Evolutionary conservation across 2,329 filamentous ascomycete species (phyloP).

Genomic region (Colletotrichum tamarilloi): DNA sequence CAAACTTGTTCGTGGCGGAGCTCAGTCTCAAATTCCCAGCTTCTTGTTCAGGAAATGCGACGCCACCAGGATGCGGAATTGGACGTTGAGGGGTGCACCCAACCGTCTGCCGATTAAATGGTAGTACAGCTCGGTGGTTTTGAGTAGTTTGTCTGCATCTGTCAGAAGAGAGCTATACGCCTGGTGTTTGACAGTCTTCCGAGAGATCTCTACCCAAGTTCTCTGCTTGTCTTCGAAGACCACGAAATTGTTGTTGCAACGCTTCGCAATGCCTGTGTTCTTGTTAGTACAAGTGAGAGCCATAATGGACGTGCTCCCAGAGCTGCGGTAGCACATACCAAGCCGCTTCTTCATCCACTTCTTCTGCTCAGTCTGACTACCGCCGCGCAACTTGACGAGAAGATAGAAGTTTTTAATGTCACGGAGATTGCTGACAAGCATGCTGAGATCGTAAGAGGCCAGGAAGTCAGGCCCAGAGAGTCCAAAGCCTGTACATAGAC

Average conservation of each 20-base stretch:
- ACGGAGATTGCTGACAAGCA: background rate
- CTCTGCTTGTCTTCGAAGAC: background rate
- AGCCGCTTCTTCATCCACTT: background rate
- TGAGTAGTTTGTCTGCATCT: background rate
- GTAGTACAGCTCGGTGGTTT: fast-evolving
- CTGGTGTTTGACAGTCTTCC: background rate
- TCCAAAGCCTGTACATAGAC: too few relatives aligned
- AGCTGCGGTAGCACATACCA: background rate
- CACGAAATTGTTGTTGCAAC: background rate
- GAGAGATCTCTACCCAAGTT: background rate
- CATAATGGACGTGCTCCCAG: background rate
- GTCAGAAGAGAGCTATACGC: background rate
- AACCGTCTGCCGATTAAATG: too few relatives aligned
- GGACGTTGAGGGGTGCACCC: background rate
- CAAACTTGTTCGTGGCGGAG: background rate
- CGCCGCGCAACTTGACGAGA: background rate
- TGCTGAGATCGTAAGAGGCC: background rate
- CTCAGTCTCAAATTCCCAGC: background rate
- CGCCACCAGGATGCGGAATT: background rate
- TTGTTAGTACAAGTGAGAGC: background rate
- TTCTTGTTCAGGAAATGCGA: background rate
- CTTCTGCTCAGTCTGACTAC: background rate
- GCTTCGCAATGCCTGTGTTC: background rate
- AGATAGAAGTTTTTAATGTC: background rate
- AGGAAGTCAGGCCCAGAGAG: fast-evolving